phyloP scores from a whole-genome alignment of 148 eudicot species.

The Silene conica region DNA sequence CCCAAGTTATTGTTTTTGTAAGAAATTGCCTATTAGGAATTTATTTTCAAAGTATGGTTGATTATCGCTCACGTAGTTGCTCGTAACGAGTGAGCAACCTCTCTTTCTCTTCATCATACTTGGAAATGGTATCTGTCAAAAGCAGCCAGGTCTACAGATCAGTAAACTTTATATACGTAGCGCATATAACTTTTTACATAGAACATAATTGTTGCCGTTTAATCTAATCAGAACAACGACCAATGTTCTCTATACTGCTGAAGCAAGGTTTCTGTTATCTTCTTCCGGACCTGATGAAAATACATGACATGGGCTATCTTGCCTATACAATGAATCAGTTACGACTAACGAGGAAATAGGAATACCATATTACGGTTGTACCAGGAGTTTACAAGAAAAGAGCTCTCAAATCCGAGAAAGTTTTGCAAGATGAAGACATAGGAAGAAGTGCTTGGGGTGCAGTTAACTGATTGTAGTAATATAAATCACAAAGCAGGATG shows the following conservation, averaged over 20 bases:
- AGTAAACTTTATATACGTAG: not conserved
- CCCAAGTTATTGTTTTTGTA: not conserved
- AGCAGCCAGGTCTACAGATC: not conserved
- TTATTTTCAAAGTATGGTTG: constrained; percentile 4
- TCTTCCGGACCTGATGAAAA: not conserved
- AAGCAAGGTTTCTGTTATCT: not conserved
- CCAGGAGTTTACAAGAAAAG: not conserved
- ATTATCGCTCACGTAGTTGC: constrained; percentile 62
- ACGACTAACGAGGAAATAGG: not conserved
- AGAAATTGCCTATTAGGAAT: not conserved
- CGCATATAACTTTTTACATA: not conserved
- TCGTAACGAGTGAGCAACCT: constrained; percentile 62
- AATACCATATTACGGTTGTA: not conserved
- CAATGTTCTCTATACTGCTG: not conserved
- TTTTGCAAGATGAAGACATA: not conserved
- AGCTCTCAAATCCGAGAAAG: not conserved
- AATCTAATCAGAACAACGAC: not conserved
- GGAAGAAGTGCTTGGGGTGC: not conserved
- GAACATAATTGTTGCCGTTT: not conserved
- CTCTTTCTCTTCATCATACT: constrained; percentile 87
- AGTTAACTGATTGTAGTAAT: not conserved
- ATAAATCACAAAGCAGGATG: not conserved
- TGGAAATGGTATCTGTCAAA: constrained; percentile 57
- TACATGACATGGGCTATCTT: not conserved
- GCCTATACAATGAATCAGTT: not conserved